Evolutionary conservation across 352 stramenopile species (phyloP).

Genomic region (Halophytophthora batemanensis): DNA sequence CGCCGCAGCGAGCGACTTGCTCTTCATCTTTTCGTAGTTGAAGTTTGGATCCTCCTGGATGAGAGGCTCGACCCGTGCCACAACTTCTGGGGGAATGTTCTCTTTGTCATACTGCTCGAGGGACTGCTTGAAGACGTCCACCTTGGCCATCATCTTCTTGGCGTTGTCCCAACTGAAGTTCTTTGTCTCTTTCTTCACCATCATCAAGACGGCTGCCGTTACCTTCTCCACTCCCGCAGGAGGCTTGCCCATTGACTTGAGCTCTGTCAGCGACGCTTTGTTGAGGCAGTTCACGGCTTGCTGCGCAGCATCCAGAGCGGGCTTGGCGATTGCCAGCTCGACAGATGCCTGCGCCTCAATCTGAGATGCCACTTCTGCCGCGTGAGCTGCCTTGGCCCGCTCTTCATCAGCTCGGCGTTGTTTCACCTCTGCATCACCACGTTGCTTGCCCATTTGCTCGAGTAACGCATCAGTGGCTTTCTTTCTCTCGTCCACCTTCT

Average conservation of each 20-base stretch:
- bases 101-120: conserved; percentile 91
- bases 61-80: conserved; percentile 75
- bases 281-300: conserved; percentile 89
- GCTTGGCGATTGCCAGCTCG: conserved; percentile 79
- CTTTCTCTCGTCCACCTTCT: conserved; percentile 91
- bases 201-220: conserved; percentile 87
- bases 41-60: conserved; percentile 91
- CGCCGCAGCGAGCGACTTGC: conserved; percentile 87
- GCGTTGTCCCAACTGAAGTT: conserved; percentile 94
- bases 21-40: conserved; percentile 94
- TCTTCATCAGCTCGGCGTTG: conserved; percentile 80
- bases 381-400: conserved; percentile 63
- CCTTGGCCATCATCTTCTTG: conserved; percentile 96
- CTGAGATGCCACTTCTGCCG: conserved; percentile 55
- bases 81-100: conserved; percentile 87
- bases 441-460: conserved; percentile 88
- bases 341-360: conserved; percentile 71
- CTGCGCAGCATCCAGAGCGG: conserved; percentile 76
- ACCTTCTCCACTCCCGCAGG: conserved; percentile 88
- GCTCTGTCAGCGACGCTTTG: conserved; percentile 84
- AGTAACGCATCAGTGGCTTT: conserved; percentile 82
- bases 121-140: conserved; percentile 90
- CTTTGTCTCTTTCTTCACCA: conserved; percentile 92
- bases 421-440: conserved; percentile 86
- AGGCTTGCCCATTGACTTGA: conserved; percentile 89